Evolutionary conservation across 2,329 filamentous ascomycete species (phyloP), one percentile per base, ranked within the genome.

Genomic region (Verticillium nonalfalfae): DNA sequence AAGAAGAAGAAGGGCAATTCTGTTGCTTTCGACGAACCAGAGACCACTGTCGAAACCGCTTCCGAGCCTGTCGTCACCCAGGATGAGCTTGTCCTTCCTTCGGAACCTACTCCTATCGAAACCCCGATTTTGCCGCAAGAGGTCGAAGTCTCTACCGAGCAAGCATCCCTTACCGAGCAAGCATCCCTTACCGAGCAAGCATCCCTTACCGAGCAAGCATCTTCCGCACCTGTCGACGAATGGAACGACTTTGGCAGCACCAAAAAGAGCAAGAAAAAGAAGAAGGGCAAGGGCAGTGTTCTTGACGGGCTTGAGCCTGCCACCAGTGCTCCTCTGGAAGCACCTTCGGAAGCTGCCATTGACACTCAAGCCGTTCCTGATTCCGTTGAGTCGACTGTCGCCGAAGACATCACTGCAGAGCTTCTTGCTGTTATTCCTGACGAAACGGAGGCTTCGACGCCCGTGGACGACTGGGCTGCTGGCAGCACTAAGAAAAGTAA

Each of bases 201-300:
- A n/a, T n/a, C n/a, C n/a, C n/a, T n/a, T 14, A n/a, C 9, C 54
- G 26, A 31, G 4, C 18, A 35, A 35, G 26, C 26, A 15, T 18
- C 54, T 56, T 31, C 40, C n/a, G 26, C 38, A 55, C 34, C 56
- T 21, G 57, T 36, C 15, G 58, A 62, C 14, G 60, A 57, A 21
- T 56, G 13, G 55, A 35, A 45, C 14, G 57, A 45, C 26, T 34
- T 55, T n/a, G 21, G 15, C n/a, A 64, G 59, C 59, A 66, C 60
- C 62, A 70, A 62, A 68, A 71, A 65, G 58, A 59, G 62, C 62
- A 71, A 72, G 56, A 71, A 68, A 65, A 68, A 69, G 61, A 69
- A 73, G 62, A 64, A 70, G 60, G 60, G 62, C 31, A 66, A 66
- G 52, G 59, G 26, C 10, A 14, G 33, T 21, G 45, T 36, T 13